Evolutionary conservation across 176 grass and related monocot genomes (phyloP).

Genomic region (Cymbopogon citratus): DNA sequence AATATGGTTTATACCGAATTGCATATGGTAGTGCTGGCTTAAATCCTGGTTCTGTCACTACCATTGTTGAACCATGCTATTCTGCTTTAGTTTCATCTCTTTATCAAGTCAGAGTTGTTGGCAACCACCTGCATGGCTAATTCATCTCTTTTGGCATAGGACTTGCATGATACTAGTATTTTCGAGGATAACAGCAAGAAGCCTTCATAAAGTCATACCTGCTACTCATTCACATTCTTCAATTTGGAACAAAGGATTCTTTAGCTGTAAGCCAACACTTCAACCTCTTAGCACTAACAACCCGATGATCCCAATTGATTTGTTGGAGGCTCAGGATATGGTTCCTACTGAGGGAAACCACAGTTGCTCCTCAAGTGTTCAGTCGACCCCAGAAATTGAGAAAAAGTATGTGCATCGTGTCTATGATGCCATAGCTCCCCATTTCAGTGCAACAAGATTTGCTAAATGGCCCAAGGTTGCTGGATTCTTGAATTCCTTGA

Average conservation of each 20-base stretch:
- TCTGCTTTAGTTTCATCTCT: neutral
- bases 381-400: conserved; percentile 80
- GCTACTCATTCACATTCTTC: neutral
- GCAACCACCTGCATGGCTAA: too few species aligned
- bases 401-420: conserved; percentile 80
- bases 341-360: neutral
- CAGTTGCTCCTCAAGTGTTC: conserved; percentile 34
- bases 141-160: neutral
- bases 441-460: conserved; percentile 86
- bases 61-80: neutral
- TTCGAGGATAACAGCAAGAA: conserved; percentile 16
- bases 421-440: conserved; percentile 89
- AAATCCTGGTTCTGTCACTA: neutral
- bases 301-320: conserved; percentile 12
- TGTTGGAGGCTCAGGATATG: neutral
- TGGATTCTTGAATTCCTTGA: conserved; percentile 66
- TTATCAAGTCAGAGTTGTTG: too few species aligned
- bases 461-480: conserved; percentile 97
- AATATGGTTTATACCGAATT: too few species aligned
- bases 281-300: neutral
- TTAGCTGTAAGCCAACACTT: neutral
- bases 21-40: too few species aligned
- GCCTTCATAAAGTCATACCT: neutral
- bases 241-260: neutral
- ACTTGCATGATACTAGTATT: conserved; percentile 32